Evolutionary conservation across 495 filamentous ascomycete genomes (phyloP), one percentile per base, ranked within the genome.

Genomic region (Recurvomyces mirabilis): DNA sequence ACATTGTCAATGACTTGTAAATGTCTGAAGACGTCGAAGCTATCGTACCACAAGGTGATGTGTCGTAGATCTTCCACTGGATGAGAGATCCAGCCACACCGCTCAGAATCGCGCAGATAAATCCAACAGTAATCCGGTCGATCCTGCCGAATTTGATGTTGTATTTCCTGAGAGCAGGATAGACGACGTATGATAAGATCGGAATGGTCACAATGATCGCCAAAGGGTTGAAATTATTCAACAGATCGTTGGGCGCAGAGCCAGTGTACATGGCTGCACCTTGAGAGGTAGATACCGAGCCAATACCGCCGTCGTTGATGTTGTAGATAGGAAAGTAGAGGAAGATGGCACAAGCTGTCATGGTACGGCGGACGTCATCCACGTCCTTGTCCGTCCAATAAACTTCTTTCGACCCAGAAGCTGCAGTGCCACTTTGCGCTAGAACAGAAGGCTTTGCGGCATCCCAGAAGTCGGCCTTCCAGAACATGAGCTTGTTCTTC

Each of bases 121-220:
- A 82, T 25, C 82, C 84, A 5, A 77, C 70, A 4, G 78, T 70
- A 55, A 89, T 89, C 59, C 84, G 79, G 37, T 78, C 78, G 53
- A 87, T 76, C 19, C 82, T 82, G 38, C 68, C 73, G 65, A 84
- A 85, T 46, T 70, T 68, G 53, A 87, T 79, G 51, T 67, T 68
- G 14, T 71, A 19, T 46, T 68, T 76, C 7, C 79, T 75, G 35
- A 87, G 70, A 7, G 67, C 20, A 0, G 84, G 84, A 59, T 85
- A 87, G 43, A 87, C 46, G 33, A 76, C 33, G 28, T 73, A 72
- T 57, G 84, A 80, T 41, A 82, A 68, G 39, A 86, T 51, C 3
- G 84, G 84, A 28, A 84, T 76, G 56, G 79, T 73, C 43, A 80
- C 63, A 57, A 87, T 81, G 55, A 86, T 78, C 23, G 75, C 69